Evolutionary conservation across 208 protist species (phyloP), one percentile per base, ranked within the genome.

Genomic region (Naegleria gruberi): DNA sequence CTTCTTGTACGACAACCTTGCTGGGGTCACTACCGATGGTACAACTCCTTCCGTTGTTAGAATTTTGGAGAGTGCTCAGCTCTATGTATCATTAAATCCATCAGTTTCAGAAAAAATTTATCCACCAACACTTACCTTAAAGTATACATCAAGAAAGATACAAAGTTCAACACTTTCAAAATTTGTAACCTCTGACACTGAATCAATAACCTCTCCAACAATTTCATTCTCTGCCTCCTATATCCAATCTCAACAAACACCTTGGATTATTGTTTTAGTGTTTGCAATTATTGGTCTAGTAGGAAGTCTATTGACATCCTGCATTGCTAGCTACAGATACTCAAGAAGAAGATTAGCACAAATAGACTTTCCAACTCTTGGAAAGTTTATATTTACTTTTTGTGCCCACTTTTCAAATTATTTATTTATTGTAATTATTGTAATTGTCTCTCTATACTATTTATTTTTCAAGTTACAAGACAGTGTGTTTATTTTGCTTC

Each of bases 1-100:
- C 30, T 90, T 90, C 44, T 23, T 90, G 10, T 90, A 86, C 19
- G 89, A 90, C 34, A 90, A 90, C 12, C 10, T 89, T 37, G 81
- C 74, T n/a, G 89, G 74, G 5, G 12, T 73, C n/a, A 47, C 77
- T 26, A 44, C 40, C 6, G 84, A 51, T 44, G 10, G 17, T 5
- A 45, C 89, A 45, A 19, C 47, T 90, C 89, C 89, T 37, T 44
- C 7, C 2, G 15, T 82, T 42, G 77, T 90, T 6, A 73, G 89
- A 73, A 44, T 82, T 73, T 44, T 47, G 19, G 40, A 89, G 17
- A 37, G 83, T 43, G 40, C 43, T 42, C 17, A 81, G 19, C 34
- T 82, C 8, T 47, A 26, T 4, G 89, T 90, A 8, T 7, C 15
- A 40, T 51, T 82, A 12, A 44, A 73, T 47, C n/a, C 89, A 87